Percentiles rank a stretch among this genome's conserved stretches.
Evolutionary conservation across 2,329 filamentous ascomycete species (phyloP).

Genomic region (Diplodia scrobiculata): DNA sequence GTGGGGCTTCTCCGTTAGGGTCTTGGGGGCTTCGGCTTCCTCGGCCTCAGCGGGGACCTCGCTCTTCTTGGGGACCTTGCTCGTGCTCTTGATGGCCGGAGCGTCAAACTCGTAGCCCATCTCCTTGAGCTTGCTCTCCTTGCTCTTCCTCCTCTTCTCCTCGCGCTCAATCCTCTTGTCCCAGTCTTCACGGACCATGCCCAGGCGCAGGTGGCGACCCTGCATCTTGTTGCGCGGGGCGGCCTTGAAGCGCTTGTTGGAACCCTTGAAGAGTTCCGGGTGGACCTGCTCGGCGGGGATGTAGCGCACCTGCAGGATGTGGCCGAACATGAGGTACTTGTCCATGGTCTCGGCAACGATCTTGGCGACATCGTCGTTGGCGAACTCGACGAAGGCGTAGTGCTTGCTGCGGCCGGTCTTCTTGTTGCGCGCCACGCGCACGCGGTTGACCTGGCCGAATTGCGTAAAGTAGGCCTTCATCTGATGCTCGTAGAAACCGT

Average conservation of each 20-base stretch:
- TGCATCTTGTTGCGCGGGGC: slow-evolving; percentile 87
- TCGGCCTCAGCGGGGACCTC: slow-evolving; percentile 25
- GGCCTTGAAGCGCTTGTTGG: slow-evolving; percentile 84
- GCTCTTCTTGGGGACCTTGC: slow-evolving; percentile 51
- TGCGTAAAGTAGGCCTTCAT: slow-evolving; percentile 93
- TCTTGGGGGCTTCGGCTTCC: slow-evolving; percentile 41
- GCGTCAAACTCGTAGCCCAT: slow-evolving; percentile 81
- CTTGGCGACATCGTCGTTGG: slow-evolving; percentile 73
- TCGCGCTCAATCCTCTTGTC: slow-evolving; percentile 72
- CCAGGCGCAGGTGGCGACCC: slow-evolving; percentile 71
- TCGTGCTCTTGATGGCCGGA: slow-evolving; percentile 68
- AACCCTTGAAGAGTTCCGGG: slow-evolving; percentile 81
- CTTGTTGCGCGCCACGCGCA: slow-evolving; percentile 88
- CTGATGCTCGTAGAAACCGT: slow-evolving; percentile 96
- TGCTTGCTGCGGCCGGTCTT: slow-evolving; percentile 90
- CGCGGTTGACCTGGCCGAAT: slow-evolving; percentile 77
- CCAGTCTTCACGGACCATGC: slow-evolving; percentile 76
- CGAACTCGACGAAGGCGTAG: slow-evolving; percentile 92
- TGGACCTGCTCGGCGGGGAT: slow-evolving; percentile 78
- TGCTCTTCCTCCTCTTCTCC: slow-evolving; percentile 66
- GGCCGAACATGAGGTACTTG: slow-evolving; percentile 93
- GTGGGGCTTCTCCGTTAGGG: slow-evolving; percentile 32
- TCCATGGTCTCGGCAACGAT: slow-evolving; percentile 96
- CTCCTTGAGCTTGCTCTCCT: slow-evolving; percentile 73
- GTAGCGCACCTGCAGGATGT: slow-evolving; percentile 84